Base-by-base conservation (phyloP, 2,329 filamentous ascomycete genomes). In the Penicillium sp. region DNA sequence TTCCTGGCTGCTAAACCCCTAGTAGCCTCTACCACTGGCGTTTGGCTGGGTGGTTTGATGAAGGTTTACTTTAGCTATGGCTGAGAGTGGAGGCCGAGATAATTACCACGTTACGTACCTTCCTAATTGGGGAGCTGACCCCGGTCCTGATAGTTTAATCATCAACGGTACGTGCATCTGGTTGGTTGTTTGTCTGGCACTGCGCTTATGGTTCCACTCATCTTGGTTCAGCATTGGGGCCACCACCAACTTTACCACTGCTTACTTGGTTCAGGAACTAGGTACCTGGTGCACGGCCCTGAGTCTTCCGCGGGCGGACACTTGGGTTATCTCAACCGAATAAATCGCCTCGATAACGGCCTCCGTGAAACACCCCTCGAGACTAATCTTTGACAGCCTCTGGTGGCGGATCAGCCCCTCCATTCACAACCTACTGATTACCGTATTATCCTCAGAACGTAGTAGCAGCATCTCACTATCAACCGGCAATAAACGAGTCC, bases 41-140 rank as follows among this genome's bases (percentile, higher is more conserved):
- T 49, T 30, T 30, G 46, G 28, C 46, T 51, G 33, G 11, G n/a
- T 48, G 3, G 45, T 48, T 48, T 48, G 26, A 19, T 35, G 28
- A 35, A 51, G 46, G 46, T 51, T 51, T 51, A 35, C 28, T 35
- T 51, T 51, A 35, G 46, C n/a, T 33, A 35, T 51, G 30, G 46
- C 26, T 51, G 46, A 22, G 46, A 51, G 46, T 51, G 46, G 46
- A 51, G 26, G 46, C 46, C 45, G 2, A 16, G 2, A n/a, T 30
- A 30, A 30, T 48, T 48, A 6, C 14, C 10, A 22, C 6, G 7
- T 14, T 48, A 48, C 14, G 13, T 30, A 48, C 45, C 45, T 48
- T 48, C 45, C 45, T 48, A 48, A 48, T 14, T 1, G 10, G 45
- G 45, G 45, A 10, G 25, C 16, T 30, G 25, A 10, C 14, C 25